Conservation (phyloP, 2,329 filamentous ascomycete genomes). For the Alternaria gansuensis region DNA sequence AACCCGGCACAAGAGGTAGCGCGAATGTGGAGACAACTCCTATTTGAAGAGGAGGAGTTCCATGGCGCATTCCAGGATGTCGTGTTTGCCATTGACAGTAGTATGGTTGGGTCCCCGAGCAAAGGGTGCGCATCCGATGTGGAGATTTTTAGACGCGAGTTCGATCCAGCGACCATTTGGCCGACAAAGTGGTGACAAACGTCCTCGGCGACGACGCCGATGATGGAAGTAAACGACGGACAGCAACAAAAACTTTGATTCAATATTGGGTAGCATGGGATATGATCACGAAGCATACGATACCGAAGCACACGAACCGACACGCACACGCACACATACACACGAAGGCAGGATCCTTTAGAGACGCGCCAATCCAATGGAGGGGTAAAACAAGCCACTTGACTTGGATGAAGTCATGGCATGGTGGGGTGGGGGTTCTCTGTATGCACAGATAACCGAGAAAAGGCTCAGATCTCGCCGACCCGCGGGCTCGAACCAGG, state of each 20-base stretch:
- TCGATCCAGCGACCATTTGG: conserved; percentile 52
- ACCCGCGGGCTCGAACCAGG: conserved; percentile 16
- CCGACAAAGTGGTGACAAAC: conserved; percentile 41
- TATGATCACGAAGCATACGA: conserved; percentile 6
- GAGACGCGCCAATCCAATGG: conserved; percentile 19
- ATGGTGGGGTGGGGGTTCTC: conserved; percentile 16
- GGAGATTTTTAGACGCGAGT: conserved; percentile 54
- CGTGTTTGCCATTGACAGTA: conserved; percentile 57
- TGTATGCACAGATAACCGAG: conserved; percentile 21
- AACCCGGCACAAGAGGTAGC: conserved; percentile 57
- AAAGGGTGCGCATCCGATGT: conserved; percentile 51
- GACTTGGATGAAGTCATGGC: conserved; percentile 29
- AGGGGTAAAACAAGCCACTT: conserved; percentile 21
- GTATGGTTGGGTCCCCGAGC: conserved; percentile 39
- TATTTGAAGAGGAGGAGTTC: conserved; percentile 57
- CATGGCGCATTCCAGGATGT: conserved; percentile 56
- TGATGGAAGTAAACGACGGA: background rate
- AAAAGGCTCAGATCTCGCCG: conserved; percentile 21
- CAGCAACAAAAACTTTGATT: conserved; percentile 6
- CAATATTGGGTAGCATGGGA: conserved; percentile 7
- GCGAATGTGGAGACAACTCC: conserved; percentile 56
- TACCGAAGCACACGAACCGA: conserved; percentile 9
- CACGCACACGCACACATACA: conserved; percentile 12
- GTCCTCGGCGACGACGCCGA: background rate
- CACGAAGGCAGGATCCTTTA: conserved; percentile 12